Evolutionary conservation across 148 eudicot species (phyloP).

Genomic region (Camellia sinensis): DNA sequence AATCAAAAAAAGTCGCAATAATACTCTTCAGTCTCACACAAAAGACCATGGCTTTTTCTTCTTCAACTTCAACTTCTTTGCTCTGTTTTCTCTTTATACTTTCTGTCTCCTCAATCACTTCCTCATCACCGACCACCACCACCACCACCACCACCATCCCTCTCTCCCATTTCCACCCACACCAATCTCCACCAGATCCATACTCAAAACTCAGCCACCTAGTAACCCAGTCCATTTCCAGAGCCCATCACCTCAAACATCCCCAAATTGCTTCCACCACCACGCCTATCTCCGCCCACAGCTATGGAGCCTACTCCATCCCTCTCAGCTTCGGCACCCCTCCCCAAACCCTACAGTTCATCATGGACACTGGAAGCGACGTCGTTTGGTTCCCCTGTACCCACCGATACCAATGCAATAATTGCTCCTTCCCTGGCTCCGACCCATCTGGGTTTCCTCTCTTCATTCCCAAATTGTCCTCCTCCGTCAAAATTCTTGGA

Average conservation of each 20-base stretch:
- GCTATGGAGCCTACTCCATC: conserved; percentile 56
- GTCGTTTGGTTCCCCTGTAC: conserved; percentile 66
- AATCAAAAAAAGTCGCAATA: no score
- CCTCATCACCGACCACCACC: conserved; percentile 5
- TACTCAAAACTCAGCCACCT: conserved; percentile 25
- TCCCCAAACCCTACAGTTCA: conserved; percentile 37
- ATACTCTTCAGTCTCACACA: no score
- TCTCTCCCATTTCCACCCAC: conserved; percentile 19
- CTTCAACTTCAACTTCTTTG: neutral
- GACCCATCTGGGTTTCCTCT: neutral
- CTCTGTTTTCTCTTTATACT: conserved; percentile 18
- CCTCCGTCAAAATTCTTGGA: conserved; percentile 41
- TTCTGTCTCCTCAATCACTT: conserved; percentile 15
- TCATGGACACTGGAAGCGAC: conserved; percentile 62
- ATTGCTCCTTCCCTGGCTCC: conserved; percentile 27
- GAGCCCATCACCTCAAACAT: conserved; percentile 34
- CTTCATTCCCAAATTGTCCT: conserved; percentile 38
- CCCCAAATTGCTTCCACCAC: conserved; percentile 23
- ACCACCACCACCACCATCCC: conserved; percentile 27
- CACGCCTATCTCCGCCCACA: conserved; percentile 36
- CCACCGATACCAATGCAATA: conserved; percentile 33
- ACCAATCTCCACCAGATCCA: conserved; percentile 29
- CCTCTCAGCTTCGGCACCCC: conserved; percentile 59
- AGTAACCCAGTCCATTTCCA: conserved; percentile 30
- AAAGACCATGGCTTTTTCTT: conserved; percentile 12